Evolutionary conservation across 129 eudicot genomes (phyloP).

Genomic region (Ambrosia trifida): DNA sequence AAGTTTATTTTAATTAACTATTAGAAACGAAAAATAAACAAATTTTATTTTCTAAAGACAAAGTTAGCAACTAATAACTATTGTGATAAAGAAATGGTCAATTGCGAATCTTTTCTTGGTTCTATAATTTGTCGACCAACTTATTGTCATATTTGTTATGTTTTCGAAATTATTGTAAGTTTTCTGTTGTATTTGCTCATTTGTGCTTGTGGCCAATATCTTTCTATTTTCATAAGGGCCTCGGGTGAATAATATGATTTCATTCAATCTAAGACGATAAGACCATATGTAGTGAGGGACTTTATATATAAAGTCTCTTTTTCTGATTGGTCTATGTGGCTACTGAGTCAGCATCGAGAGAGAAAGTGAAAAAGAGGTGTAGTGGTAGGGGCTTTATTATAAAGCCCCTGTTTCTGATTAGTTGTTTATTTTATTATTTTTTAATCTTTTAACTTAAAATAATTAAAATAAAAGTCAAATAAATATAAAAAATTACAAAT

Average conservation of each 20-base stretch:
- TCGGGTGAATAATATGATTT: not conserved
- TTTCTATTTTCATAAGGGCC: not conserved
- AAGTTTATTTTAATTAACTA: not conserved
- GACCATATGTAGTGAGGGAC: too few species aligned
- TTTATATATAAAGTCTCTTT: too few species aligned
- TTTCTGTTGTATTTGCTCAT: not conserved
- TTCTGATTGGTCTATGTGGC: too few species aligned
- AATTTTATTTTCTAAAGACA: not conserved
- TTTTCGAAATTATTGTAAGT: not conserved
- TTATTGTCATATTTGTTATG: not conserved
- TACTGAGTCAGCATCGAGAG: too few species aligned
- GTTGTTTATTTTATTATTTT: too few species aligned
- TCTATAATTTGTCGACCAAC: slow-evolving; percentile 17
- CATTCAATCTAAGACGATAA: too few species aligned
- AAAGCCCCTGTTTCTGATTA: too few species aligned
- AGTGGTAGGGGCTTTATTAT: too few species aligned
- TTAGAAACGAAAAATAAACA: not conserved
- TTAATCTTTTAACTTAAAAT: too few species aligned
- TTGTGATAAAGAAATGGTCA: not conserved
- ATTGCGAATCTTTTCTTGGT: not conserved
- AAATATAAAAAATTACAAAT: too few species aligned
- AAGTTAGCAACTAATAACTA: slow-evolving; percentile 4
- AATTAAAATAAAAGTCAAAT: too few species aligned
- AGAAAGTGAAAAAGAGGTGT: too few species aligned
- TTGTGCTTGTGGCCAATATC: not conserved